Conservation (phyloP, 768 basidiomycete genomes). For the Naganishia vaughanmartiniae region DNA sequence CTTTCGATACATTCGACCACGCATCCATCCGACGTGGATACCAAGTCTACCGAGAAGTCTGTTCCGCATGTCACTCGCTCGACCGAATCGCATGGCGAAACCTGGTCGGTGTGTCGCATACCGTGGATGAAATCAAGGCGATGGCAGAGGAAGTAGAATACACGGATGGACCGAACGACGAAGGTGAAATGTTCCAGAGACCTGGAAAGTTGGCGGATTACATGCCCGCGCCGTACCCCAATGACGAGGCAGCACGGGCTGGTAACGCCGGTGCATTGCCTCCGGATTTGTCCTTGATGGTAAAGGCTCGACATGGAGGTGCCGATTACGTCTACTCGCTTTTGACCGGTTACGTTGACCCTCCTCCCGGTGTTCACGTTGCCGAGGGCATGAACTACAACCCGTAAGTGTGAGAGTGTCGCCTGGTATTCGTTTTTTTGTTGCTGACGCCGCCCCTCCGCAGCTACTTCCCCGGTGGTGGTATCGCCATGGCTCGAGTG, state of each 20-base stretch:
- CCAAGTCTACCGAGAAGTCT: conserved; percentile 98
- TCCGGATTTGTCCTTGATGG: conserved; percentile 93
- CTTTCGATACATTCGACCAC: conserved; percentile 91
- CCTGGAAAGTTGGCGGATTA: conserved; percentile 99
- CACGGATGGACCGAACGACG: conserved; percentile 86
- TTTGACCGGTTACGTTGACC: conserved; percentile 92
- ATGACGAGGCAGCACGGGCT: conserved; percentile 94
- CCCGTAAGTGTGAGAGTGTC: conserved; percentile 40
- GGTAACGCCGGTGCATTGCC: conserved; percentile 92
- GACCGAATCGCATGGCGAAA: conserved; percentile 99
- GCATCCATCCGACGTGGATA: conserved; percentile 92
- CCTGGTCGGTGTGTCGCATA: conserved; percentile 95
- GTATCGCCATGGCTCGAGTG: conserved; percentile 96
- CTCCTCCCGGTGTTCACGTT: conserved; percentile 65
- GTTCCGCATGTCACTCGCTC: conserved; percentile 96
- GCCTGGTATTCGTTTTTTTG: background rate
- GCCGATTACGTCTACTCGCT: conserved; percentile 98
- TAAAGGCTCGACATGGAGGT: conserved; percentile 96
- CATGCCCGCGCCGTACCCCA: conserved; percentile 89
- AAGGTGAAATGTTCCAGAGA: conserved; percentile 97
- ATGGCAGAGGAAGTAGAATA: conserved; percentile 98
- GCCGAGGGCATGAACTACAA: conserved; percentile 91
- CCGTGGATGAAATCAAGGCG: conserved; percentile 77
- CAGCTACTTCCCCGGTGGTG: conserved; percentile 97
- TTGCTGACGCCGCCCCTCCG: conserved; percentile 43